Percentiles rank a stretch among this genome's conserved stretches.
These are phyloP conservation scores for Helotiales sp. DNA, from an alignment of 2,329 filamentous ascomycete genomes.

Conservation along the genomic window DNA sequence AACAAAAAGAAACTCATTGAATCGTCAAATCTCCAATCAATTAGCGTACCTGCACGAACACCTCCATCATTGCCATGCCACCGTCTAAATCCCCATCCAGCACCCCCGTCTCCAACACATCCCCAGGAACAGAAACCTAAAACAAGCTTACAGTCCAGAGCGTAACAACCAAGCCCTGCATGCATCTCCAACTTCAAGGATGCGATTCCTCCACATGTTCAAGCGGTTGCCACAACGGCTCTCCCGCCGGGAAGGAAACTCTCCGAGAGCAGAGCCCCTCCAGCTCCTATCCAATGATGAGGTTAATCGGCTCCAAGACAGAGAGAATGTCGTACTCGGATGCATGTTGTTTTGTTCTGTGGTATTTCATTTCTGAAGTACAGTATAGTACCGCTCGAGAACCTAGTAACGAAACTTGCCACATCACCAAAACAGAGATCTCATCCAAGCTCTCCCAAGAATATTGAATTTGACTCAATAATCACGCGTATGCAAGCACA, in stretches of 20 bases:
- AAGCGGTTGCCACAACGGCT: background rate
- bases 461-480: background rate
- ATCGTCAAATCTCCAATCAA: background rate
- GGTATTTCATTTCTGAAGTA: background rate
- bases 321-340: background rate
- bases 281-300: background rate
- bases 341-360: background rate
- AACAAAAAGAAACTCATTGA: background rate
- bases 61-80: background rate
- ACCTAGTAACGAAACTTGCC: too few relatives aligned
- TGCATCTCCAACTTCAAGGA: background rate
- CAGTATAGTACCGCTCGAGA: too few relatives aligned
- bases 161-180: background rate
- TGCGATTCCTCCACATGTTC: background rate
- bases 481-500: background rate
- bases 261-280: background rate
- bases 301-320: background rate
- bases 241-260: conserved; percentile 5
- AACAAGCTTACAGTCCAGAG: background rate
- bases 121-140: background rate
- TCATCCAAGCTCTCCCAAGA: background rate
- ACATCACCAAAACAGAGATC: background rate
- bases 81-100: background rate
- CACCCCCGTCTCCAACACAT: background rate
- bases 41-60: too few relatives aligned